Base-by-base conservation (phyloP, 108 stramenopile species). In the Cyclostephanos tholiformis region DNA sequence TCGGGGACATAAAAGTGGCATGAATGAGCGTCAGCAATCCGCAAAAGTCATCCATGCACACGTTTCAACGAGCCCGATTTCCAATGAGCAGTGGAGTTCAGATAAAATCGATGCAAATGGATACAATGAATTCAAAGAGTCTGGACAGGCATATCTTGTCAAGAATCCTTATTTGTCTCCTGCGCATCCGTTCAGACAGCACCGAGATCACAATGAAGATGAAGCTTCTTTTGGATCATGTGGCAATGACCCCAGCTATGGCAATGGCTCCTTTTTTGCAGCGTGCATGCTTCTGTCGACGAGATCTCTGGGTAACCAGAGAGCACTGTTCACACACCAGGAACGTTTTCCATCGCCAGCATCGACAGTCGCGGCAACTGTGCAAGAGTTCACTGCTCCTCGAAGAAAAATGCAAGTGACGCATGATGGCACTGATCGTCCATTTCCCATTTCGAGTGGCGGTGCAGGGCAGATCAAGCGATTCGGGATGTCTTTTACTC, bases 351-450 rank as follows among this genome's bases (percentile, higher is more conserved):
- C 41, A 19, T 82, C 80, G 22, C 80, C 74, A 30, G 39, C 73
- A 13, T 75, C 80, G 5, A 75, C 74, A 25, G 74, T 75, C 7
- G 74, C 72, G 25, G 74, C 70, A 60, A 75, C 80, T 27, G 66
- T 65, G 14, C 65, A 55, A 0, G 59, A 71, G 9, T 50, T 58
- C 53, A 50, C 56, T 25, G 63, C 36, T 25, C 51, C 63, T 20
- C 30, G 74, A 60, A 49, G 30, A 59, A 70, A 59, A 22, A 23
- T 23, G 25, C 27, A 26, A 11, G 20, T 25, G 29, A 48, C 25
- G 14, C 17, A 44, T 46, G 53, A 25, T 25, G 51, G 19, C 36
- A 30, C 63, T 32, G 80, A 75, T 26, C 74, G 80, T 30, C 74
- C 80, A 39, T 29, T 48, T 23, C 58, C 74, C 27, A 26, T 75